Evolutionary conservation across 108 stramenopile genomes (phyloP).

Genomic region (Cylindrotheca closterium): DNA sequence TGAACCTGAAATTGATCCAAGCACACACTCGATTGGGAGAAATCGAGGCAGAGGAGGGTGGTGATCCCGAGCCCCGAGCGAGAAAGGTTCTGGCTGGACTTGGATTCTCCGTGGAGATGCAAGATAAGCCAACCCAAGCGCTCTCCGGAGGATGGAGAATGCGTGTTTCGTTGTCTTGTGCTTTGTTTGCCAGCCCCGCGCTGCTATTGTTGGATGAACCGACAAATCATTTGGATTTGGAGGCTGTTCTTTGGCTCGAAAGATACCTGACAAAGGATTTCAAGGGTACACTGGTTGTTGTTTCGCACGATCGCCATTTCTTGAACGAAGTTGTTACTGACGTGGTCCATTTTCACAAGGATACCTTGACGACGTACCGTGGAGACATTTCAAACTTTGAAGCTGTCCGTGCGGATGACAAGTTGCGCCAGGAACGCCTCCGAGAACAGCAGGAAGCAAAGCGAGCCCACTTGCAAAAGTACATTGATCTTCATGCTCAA

Average conservation of each 20-base stretch:
- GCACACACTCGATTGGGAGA: conserved; percentile 59
- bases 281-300: conserved; percentile 82
- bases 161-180: conserved; percentile 90
- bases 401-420: conserved; percentile 70
- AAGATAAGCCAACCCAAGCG: conserved; percentile 69
- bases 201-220: conserved; percentile 73
- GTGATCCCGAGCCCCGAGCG: conserved; percentile 60
- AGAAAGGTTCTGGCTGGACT: conserved; percentile 76
- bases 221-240: conserved; percentile 75
- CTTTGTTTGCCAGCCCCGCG: conserved; percentile 87
- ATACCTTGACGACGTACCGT: conserved; percentile 77
- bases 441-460: conserved; percentile 75
- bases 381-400: conserved; percentile 90
- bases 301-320: conserved; percentile 92
- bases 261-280: conserved; percentile 71
- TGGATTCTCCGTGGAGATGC: conserved; percentile 87
- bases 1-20: conserved; percentile 37
- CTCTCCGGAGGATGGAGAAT: conserved; percentile 95
- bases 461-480: conserved; percentile 68
- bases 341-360: conserved; percentile 80
- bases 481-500: conserved; percentile 74
- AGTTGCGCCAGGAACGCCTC: conserved; percentile 57
- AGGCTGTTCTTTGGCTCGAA: conserved; percentile 89
- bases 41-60: conserved; percentile 66
- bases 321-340: conserved; percentile 89